Conservation (phyloP, 1,284 basidiomycete species). For the Malassezia psittaci region DNA sequence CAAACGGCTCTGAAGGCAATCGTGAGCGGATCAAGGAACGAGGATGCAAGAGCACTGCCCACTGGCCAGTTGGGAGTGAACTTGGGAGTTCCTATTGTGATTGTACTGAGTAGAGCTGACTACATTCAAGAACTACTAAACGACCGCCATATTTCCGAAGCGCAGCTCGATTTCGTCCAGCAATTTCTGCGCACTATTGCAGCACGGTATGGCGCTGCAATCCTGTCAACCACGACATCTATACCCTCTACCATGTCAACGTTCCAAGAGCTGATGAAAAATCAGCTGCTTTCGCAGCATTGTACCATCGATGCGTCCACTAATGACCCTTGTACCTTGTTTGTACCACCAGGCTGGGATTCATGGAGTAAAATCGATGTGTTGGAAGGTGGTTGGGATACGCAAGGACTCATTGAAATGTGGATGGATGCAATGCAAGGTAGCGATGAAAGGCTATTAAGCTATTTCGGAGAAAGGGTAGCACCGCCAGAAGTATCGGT, state of each 20-base stretch:
- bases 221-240: slow-evolving; percentile 77
- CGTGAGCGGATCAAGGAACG: neutral
- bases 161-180: slow-evolving; percentile 87
- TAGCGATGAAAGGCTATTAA: no score
- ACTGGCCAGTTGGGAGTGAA: slow-evolving; percentile 38
- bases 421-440: no score
- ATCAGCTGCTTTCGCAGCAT: slow-evolving; percentile 68
- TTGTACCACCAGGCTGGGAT: slow-evolving; percentile 93
- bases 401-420: no score
- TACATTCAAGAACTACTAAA: slow-evolving; percentile 46
- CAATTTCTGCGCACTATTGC: slow-evolving; percentile 84
- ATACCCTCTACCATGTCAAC: slow-evolving; percentile 67
- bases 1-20: neutral
- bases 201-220: slow-evolving; percentile 78
- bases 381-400: slow-evolving; percentile 54
- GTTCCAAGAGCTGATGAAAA: slow-evolving; percentile 74
- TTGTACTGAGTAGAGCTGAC: slow-evolving; percentile 66
- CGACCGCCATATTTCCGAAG: slow-evolving; percentile 58
- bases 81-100: slow-evolving; percentile 73
- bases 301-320: slow-evolving; percentile 52
- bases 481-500: no score
- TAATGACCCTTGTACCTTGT: slow-evolving; percentile 78
- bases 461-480: no score
- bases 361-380: slow-evolving; percentile 92
- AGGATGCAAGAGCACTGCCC: slow-evolving; percentile 7